Evolutionary conservation across 106 monocot genomes (phyloP), one percentile per base, ranked within the genome.

Genomic region (Chionographis japonica): DNA sequence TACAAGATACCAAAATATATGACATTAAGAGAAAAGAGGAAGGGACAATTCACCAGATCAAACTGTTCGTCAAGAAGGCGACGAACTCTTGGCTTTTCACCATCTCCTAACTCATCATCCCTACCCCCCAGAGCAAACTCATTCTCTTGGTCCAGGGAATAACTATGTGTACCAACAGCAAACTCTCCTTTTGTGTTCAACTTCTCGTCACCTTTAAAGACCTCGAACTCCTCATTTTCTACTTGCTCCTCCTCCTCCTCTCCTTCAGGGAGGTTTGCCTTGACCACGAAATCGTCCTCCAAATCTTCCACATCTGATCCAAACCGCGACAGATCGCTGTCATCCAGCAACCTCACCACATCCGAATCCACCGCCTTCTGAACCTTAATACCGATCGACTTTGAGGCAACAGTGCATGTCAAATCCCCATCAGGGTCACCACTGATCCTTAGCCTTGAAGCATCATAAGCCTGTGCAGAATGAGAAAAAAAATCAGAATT

Each of bases 241-340:
- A 27, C 27, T 27, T 27, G 27, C 27, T 27, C 27, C 27, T 27
- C 27, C 27, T 40, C 80, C 18, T 65, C 74, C 14, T 58, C 84
- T 17, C 50, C 84, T 7, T 76, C 81, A 37, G 54, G 56, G 10
- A 69, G 54, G 68, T 95, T 95, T 5, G 97, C 97, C 65, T 77
- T 80, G 15, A 79, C 53, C 1, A 97, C 87, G 27, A 97, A 97
- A 85, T 97, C 92, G 68, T 97, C 97, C 69, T 97, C 97, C 65
- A 97, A 71, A 37, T 97, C 92, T 78, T 97, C 97, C 15, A 72
- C 72, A 69, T 97, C 97, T 2, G 85, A 97, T 16, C 80, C 97
- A 72, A 92, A 87, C 67, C 82, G 71, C 10, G 89, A 89, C 70
- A 84, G 54, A 66, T 92, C 84, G 40, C 72, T 72, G 40, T 93